Evolutionary conservation across 768 basidiomycete genomes (phyloP).

Genomic region (Rickenella mellea): DNA sequence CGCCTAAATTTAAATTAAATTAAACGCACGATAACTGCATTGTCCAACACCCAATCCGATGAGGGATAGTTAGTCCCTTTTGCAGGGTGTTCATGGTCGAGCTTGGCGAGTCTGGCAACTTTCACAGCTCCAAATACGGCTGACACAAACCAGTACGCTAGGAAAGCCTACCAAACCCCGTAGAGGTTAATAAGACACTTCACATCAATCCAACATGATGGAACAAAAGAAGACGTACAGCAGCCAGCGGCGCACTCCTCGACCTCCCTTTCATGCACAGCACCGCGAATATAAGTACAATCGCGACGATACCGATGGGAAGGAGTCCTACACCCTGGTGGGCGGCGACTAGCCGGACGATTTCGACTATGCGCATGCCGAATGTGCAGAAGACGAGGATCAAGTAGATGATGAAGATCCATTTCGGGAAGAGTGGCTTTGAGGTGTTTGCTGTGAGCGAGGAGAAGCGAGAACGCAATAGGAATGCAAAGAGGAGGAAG

Average conservation of each 20-base stretch:
- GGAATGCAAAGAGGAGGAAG: not conserved
- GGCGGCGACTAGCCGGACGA: slow-evolving; percentile 17
- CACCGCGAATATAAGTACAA: slow-evolving; percentile 11
- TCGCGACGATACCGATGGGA: slow-evolving; percentile 14
- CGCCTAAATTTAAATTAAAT: not conserved
- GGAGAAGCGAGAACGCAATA: slow-evolving; percentile 7
- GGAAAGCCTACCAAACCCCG: slow-evolving; percentile 11
- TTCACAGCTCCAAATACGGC: slow-evolving; percentile 15
- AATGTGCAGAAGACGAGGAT: slow-evolving; percentile 15
- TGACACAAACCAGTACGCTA: slow-evolving; percentile 16
- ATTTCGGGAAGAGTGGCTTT: slow-evolving; percentile 5
- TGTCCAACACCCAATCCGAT: slow-evolving; percentile 18
- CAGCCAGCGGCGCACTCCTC: slow-evolving; percentile 7
- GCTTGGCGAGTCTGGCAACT: slow-evolving; percentile 8
- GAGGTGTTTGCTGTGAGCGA: not conserved
- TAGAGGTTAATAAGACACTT: not conserved
- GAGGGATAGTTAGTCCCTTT: slow-evolving; percentile 15
- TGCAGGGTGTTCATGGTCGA: slow-evolving; percentile 12
- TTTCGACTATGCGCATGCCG: slow-evolving; percentile 21
- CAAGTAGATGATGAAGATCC: slow-evolving; percentile 18
- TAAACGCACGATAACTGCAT: slow-evolving; percentile 17
- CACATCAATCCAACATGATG: not conserved
- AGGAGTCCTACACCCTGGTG: slow-evolving; percentile 20
- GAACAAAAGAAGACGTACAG: slow-evolving; percentile 3
- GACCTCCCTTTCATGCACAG: slow-evolving; percentile 12